Conservation (phyloP, 1,284 basidiomycete species). For the Fomitopsis pinicola region DNA sequence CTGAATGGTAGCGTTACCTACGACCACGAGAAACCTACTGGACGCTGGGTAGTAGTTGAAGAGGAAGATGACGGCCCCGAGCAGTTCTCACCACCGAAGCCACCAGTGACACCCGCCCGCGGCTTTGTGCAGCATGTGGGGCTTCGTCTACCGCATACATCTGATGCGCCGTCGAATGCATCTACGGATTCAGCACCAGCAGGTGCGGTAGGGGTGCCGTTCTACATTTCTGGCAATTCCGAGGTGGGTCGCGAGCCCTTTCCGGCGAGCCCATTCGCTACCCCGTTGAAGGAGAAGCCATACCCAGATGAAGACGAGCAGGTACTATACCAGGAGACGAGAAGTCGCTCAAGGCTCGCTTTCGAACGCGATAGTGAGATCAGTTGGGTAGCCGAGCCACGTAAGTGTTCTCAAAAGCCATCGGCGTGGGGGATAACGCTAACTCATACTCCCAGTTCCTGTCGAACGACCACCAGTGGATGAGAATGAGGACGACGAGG, state of each 20-base stretch:
- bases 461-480: slow-evolving; percentile 50
- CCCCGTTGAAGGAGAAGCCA: slow-evolving; percentile 57
- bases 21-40: slow-evolving; percentile 34
- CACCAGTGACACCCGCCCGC: slow-evolving; percentile 32
- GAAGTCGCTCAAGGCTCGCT: slow-evolving; percentile 29
- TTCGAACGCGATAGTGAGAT: slow-evolving; percentile 55
- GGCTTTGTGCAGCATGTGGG: slow-evolving; percentile 15
- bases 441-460: slow-evolving; percentile 37
- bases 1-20: slow-evolving; percentile 23
- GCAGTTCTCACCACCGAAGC: slow-evolving; percentile 27
- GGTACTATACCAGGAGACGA: slow-evolving; percentile 47
- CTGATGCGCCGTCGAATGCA: slow-evolving; percentile 45
- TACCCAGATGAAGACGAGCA: slow-evolving; percentile 59
- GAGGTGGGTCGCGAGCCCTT: slow-evolving; percentile 50
- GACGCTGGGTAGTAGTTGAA: slow-evolving; percentile 67
- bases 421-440: background rate
- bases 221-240: slow-evolving; percentile 44
- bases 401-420: slow-evolving; percentile 31
- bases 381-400: slow-evolving; percentile 71
- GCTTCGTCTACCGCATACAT: slow-evolving; percentile 40
- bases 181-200: slow-evolving; percentile 40
- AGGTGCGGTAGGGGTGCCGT: slow-evolving; percentile 38
- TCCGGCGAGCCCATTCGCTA: slow-evolving; percentile 69
- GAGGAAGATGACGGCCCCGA: slow-evolving; percentile 56
- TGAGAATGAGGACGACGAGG: slow-evolving; percentile 42